These are phyloP conservation scores for Dissophora globulifera DNA, from an alignment of 192 early-diverging fungal genomes.

Conservation along the genomic window DNA sequence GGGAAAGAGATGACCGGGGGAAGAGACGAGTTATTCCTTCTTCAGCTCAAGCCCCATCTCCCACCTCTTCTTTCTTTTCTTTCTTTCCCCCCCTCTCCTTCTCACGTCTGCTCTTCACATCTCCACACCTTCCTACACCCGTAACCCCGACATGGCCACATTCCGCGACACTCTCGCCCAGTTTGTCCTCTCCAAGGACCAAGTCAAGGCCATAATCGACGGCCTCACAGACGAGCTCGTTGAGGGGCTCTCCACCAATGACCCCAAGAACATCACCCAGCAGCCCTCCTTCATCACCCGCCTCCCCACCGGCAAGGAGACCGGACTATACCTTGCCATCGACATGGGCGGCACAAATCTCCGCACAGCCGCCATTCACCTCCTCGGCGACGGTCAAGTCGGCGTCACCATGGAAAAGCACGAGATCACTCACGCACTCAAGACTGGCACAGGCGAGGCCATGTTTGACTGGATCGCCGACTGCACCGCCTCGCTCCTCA, in stretches of 20 bases:
- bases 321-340: slow-evolving; percentile 88
- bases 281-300: slow-evolving; percentile 92
- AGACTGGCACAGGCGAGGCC: slow-evolving; percentile 72
- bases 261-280: slow-evolving; percentile 73
- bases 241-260: slow-evolving; percentile 57
- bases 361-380: slow-evolving; percentile 83
- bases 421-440: slow-evolving; percentile 78
- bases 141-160: slow-evolving; percentile 26
- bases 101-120: background rate
- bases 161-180: slow-evolving; percentile 40
- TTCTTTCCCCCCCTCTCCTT: no score
- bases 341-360: slow-evolving; percentile 98
- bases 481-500: slow-evolving; percentile 63
- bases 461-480: slow-evolving; percentile 91
- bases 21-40: no score
- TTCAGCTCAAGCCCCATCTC: no score
- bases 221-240: slow-evolving; percentile 50
- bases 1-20: no score
- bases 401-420: slow-evolving; percentile 81
- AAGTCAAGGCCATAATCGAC: slow-evolving; percentile 46
- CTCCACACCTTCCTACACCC: background rate
- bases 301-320: slow-evolving; percentile 86
- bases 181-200: slow-evolving; percentile 52
- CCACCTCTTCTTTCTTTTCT: no score
- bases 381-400: slow-evolving; percentile 77